phyloP scores from a whole-genome alignment of 768 basidiomycete genomes.

The Mycena latifolia region DNA sequence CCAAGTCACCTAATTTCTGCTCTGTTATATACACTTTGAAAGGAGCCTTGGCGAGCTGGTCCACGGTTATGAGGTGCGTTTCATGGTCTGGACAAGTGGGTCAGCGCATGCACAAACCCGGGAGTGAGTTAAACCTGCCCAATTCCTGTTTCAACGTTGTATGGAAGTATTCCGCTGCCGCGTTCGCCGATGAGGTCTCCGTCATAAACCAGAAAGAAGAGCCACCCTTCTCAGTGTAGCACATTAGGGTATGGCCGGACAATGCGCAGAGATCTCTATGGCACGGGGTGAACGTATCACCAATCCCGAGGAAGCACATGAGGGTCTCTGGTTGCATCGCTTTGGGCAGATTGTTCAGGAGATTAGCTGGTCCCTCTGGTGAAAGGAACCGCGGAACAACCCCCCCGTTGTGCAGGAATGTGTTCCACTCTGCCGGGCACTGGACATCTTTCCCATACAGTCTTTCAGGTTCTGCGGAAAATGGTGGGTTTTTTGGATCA shows the following conservation, averaged over 20 bases:
- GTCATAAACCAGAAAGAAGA: slow-evolving; percentile 94
- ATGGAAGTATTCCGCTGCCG: slow-evolving; percentile 71
- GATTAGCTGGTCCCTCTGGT: slow-evolving; percentile 67
- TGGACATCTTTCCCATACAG: slow-evolving; percentile 84
- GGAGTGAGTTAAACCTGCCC: background rate
- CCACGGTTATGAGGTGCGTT: slow-evolving; percentile 70
- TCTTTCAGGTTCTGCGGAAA: slow-evolving; percentile 63
- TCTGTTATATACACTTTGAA: slow-evolving; percentile 79
- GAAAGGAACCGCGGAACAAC: slow-evolving; percentile 67
- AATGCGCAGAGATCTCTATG: slow-evolving; percentile 88
- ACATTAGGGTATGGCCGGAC: slow-evolving; percentile 90
- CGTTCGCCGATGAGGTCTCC: slow-evolving; percentile 64
- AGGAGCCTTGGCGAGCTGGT: slow-evolving; percentile 73
- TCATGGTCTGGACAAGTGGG: slow-evolving; percentile 69
- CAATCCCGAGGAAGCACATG: slow-evolving; percentile 88
- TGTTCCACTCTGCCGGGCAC: slow-evolving; percentile 75
- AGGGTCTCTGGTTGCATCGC: slow-evolving; percentile 74
- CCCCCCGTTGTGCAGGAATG: slow-evolving; percentile 64
- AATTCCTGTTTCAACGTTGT: slow-evolving; percentile 61
- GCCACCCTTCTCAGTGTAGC: slow-evolving; percentile 77
- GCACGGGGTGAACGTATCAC: slow-evolving; percentile 86
- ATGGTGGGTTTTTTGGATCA: slow-evolving; percentile 15
- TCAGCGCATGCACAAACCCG: background rate
- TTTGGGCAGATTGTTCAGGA: slow-evolving; percentile 67
- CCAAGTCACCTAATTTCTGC: slow-evolving; percentile 82